Evolutionary conservation across 805 yeast species (phyloP).

Genomic region (Wickerhamomyces tratensis): DNA sequence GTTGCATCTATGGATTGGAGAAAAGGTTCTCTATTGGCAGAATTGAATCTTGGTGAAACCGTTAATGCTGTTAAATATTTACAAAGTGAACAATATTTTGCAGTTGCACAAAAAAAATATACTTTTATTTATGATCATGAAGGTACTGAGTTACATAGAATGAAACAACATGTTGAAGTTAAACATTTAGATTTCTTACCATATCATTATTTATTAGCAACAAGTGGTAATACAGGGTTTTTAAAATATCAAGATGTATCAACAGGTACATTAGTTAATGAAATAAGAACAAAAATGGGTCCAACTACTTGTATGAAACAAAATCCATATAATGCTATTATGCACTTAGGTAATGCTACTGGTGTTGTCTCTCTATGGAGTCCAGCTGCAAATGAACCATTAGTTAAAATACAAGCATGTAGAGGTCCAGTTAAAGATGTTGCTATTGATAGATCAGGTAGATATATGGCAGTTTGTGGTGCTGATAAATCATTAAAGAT

Average conservation of each 20-base stretch:
- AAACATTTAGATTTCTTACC: slow-evolving; percentile 82
- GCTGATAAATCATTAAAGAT: slow-evolving; percentile 76
- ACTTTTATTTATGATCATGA: slow-evolving; percentile 85
- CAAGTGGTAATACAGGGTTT: slow-evolving; percentile 86
- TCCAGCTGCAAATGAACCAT: slow-evolving; percentile 77
- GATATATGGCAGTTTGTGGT: slow-evolving; percentile 89
- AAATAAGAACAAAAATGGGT: slow-evolving; percentile 79
- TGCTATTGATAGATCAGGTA: slow-evolving; percentile 85
- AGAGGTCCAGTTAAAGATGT: slow-evolving; percentile 83
- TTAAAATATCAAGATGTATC: slow-evolving; percentile 92
- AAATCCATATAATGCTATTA: slow-evolving; percentile 92
- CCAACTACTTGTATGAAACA: slow-evolving; percentile 84
- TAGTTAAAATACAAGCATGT: slow-evolving; percentile 71
- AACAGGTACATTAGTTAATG: slow-evolving; percentile 80
- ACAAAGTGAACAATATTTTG: slow-evolving; percentile 89
- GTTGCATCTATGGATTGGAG: slow-evolving; percentile 96
- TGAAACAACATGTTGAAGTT: slow-evolving; percentile 83
- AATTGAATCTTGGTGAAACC: slow-evolving; percentile 79
- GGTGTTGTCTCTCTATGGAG: slow-evolving; percentile 94
- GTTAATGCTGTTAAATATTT: slow-evolving; percentile 83
- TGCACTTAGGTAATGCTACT: slow-evolving; percentile 87
- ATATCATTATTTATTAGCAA: slow-evolving; percentile 77
- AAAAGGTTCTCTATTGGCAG: slow-evolving; percentile 72
- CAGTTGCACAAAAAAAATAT: slow-evolving; percentile 94
- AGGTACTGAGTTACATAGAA: slow-evolving; percentile 86